These are phyloP conservation scores for Beta lomatogona DNA, from an alignment of 179 eudicot genomes.

Conservation along the genomic window DNA sequence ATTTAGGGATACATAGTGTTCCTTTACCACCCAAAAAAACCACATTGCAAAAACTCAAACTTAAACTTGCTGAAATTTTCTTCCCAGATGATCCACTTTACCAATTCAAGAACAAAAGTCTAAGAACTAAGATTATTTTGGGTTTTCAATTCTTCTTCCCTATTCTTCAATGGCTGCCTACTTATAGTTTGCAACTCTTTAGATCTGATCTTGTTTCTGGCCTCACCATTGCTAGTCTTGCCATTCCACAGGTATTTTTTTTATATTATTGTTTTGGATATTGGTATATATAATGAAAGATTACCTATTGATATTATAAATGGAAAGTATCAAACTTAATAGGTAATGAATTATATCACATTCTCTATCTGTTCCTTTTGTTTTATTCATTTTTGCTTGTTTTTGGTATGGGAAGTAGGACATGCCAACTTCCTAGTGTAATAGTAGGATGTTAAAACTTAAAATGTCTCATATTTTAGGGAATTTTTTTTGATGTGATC, in stretches of 20 bases:
- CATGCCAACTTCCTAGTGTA: not conserved
- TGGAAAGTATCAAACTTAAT: not conserved
- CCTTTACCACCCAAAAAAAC: constrained; percentile 60
- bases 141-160: constrained; percentile 76
- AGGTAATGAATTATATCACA: too few species aligned
- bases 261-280: not conserved
- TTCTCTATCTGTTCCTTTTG: not conserved
- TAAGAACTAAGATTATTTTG: constrained; percentile 43
- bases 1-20: constrained; percentile 52
- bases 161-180: constrained; percentile 79
- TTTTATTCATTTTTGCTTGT: not conserved
- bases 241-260: constrained; percentile 62
- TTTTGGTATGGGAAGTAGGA: not conserved
- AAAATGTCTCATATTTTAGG: too few species aligned
- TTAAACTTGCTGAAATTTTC: constrained; percentile 68
- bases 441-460: too few species aligned
- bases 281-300: not conserved
- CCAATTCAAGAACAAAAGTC: constrained; percentile 64
- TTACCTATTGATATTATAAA: too few species aligned
- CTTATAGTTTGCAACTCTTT: constrained; percentile 52
- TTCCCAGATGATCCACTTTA: constrained; percentile 91
- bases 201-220: constrained; percentile 82
- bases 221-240: constrained; percentile 95
- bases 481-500: too few species aligned
- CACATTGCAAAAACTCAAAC: constrained; percentile 53